Base-by-base conservation (phyloP, 805 yeast genomes). In the Starmerella vitae region DNA sequence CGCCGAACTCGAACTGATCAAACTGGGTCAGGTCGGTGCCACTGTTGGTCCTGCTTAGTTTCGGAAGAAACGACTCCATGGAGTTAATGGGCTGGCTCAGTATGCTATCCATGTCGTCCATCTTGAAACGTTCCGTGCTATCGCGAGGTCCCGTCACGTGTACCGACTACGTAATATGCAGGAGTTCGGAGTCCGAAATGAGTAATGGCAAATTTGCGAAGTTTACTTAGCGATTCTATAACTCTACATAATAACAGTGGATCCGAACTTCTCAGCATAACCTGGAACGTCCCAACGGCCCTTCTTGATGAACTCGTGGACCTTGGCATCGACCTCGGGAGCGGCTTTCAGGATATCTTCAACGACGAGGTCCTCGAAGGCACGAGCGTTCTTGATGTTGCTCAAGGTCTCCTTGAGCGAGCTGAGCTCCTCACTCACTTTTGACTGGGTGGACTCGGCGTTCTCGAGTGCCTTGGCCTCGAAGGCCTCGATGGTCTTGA, bases 271-370 rank as follows among this genome's bases (percentile, higher is more conserved):
- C 68, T 91, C 97, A 68, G 81, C 78, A 78, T 91, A 91, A 57
- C 95, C 94, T 57, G 97, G 97, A 54, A 86, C 93, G 60, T 82
- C 83, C 93, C 94, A 86, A 71, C 81, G 81, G 67, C 95, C 94
- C 72, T 86, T 78, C 74, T 78, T 75, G 57, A 91, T 85, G 91
- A 88, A 78, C 68, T 84, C 84, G 58, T 69, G 72, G 54, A 86
- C 94, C 80, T 91, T 91, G 55, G 82, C 86, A 61, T 88, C 94
- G 62, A 91, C 78, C 64, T 91, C 97, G 56, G 98, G 97, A 70
- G 91, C 82, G 50, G 96, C 97, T 71, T 76, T 75, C 57, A 78
- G 78, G 52, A 91, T 81, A 55, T 91, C 98, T 49, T 84, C 95
- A 47, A 88, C 86, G 40, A 96, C 88, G 63, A 91, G 78, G 68